Conservation (phyloP, 2,329 filamentous ascomycete species). For the Colletotrichum lindemuthianum region DNA sequence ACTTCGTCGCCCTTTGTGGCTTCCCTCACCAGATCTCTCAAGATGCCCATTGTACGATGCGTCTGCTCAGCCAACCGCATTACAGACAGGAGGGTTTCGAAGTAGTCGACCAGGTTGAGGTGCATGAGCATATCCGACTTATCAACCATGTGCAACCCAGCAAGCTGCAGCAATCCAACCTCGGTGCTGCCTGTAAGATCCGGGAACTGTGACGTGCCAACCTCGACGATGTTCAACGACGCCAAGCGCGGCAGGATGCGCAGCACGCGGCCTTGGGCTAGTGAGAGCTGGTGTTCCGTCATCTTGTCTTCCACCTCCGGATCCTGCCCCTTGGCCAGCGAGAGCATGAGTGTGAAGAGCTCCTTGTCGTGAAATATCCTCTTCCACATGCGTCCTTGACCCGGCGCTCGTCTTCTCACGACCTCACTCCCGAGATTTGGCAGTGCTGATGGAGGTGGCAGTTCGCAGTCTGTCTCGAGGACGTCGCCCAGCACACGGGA, state of each 20-base stretch:
- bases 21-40: slow-evolving; percentile 52
- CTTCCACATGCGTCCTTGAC: slow-evolving; percentile 63
- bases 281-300: slow-evolving; percentile 53
- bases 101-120: slow-evolving; percentile 62
- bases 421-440: slow-evolving; percentile 46
- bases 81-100: slow-evolving; percentile 60
- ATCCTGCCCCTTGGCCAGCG: slow-evolving; percentile 46
- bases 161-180: slow-evolving; percentile 60
- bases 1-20: slow-evolving; percentile 52
- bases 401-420: slow-evolving; percentile 51
- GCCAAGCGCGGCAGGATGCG: slow-evolving; percentile 62
- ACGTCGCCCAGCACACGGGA: slow-evolving; percentile 62
- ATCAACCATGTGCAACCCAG: slow-evolving; percentile 62
- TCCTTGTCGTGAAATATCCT: slow-evolving; percentile 59
- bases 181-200: slow-evolving; percentile 44
- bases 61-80: slow-evolving; percentile 54
- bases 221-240: slow-evolving; percentile 54
- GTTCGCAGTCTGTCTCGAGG: slow-evolving; percentile 64
- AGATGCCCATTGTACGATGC: slow-evolving; percentile 36
- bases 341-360: slow-evolving; percentile 57
- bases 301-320: slow-evolving; percentile 37
- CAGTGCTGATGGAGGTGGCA: slow-evolving; percentile 34
- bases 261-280: slow-evolving; percentile 64
- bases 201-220: slow-evolving; percentile 50
- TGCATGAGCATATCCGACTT: slow-evolving; percentile 60